phyloP scores from a whole-genome alignment of 345 rosid genomes.

The Ceriops zippeliana region DNA sequence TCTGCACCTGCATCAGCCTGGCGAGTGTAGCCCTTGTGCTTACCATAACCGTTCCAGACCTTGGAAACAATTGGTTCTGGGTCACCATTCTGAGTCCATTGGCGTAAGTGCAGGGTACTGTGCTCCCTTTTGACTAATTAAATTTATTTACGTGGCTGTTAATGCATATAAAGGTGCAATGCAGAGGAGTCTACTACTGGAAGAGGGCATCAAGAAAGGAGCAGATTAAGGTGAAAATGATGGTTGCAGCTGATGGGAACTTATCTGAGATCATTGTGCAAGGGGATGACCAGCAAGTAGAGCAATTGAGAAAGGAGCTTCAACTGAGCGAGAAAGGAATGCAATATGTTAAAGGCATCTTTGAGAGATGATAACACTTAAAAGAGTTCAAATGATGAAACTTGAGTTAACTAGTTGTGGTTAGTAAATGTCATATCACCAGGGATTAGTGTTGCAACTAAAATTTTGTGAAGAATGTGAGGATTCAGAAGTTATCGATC shows the following conservation, averaged over 20 bases:
- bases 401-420: too few relatives aligned
- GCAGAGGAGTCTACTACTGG: conserved; percentile 90
- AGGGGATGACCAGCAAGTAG: conserved; percentile 93
- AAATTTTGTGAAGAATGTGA: too few relatives aligned
- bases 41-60: conserved; percentile 74
- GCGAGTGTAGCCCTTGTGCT: conserved; percentile 92
- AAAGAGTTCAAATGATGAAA: background rate
- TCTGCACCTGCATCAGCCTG: conserved; percentile 93
- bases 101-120: conserved; percentile 53
- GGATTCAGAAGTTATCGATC: too few relatives aligned
- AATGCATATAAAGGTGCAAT: background rate
- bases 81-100: conserved; percentile 67
- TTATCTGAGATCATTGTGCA: conserved; percentile 68
- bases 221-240: conserved; percentile 82
- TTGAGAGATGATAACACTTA: conserved; percentile 51
- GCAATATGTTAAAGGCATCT: conserved; percentile 84
- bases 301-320: conserved; percentile 85
- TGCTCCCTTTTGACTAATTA: background rate
- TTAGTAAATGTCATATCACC: too few relatives aligned
- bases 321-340: conserved; percentile 79
- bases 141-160: too few relatives aligned
- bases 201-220: conserved; percentile 84
- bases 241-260: conserved; percentile 50
- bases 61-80: conserved; percentile 96
- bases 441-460: too few relatives aligned